Evolutionary conservation across 257 asterid genomes (phyloP).

Genomic region (Orobanche coerulescens): DNA sequence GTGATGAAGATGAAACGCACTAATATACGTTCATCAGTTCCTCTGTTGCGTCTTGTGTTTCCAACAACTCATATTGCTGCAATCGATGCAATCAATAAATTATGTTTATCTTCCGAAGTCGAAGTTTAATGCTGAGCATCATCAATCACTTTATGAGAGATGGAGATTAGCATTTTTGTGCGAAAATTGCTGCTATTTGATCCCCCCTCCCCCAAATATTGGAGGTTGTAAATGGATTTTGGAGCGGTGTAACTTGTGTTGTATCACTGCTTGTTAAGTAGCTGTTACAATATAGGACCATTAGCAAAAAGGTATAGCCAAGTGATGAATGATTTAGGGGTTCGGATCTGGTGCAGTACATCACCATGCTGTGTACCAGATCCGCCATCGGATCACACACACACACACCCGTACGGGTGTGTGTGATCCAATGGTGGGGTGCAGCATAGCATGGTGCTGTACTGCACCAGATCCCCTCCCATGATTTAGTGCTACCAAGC

Average conservation of each 20-base stretch:
- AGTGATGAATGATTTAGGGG: no score
- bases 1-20: conserved; percentile 38
- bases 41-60: conserved; percentile 63
- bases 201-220: background rate
- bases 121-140: conserved; percentile 17
- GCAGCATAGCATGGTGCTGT: no score
- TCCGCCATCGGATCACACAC: no score
- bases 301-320: background rate
- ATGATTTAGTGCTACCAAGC: no score
- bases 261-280: background rate
- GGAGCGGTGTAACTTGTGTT: background rate
- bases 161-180: background rate
- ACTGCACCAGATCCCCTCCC: no score
- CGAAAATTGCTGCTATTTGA: background rate
- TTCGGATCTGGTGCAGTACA: no score
- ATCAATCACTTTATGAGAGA: background rate
- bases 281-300: background rate
- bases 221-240: background rate
- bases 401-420: no score
- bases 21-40: conserved; percentile 35
- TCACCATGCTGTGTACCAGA: no score
- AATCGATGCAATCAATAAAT: conserved; percentile 36
- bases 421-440: no score
- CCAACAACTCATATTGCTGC: conserved; percentile 67
- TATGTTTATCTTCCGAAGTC: conserved; percentile 20